Evolutionary conservation across 495 filamentous ascomycete species (phyloP), one percentile per base, ranked within the genome.

Genomic region (Letharia lupina): DNA sequence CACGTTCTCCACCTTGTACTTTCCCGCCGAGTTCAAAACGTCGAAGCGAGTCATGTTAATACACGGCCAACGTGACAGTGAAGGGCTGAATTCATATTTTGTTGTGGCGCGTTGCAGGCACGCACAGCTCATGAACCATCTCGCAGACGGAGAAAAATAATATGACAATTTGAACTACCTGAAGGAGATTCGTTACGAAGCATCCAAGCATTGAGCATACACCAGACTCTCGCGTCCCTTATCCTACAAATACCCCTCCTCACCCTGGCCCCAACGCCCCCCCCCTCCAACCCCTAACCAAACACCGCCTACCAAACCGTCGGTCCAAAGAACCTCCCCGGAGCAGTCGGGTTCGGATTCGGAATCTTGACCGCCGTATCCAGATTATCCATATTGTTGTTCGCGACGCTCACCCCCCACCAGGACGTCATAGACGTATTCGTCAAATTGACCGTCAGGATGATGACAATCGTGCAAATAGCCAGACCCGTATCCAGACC

Each of bases 401-500:
- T 58, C 5, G 77, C 75, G 37, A 81, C 79, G 1, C 71, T 75
- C 45, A 86, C 88, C 1, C 89, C 89, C 77, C 85, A 91, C 89
- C 89, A 92, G 9, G 70, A 68, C 0, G 87, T 83, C 68, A 83
- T 77, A 8, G 73, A 64, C 9, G 80, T 81, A 18, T 77, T 71
- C 33, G 83, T 81, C 65, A 85, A 61, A 40, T 83, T 81, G 9
- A 91, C 76, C 0, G 87, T 78, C 62, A 91, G 81, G 79, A 92
- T 89, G 62, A 91, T 88, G 33, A 91, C 70, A 61, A 92, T 82
- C 0, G 87, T 89, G 59, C 78, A 81, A 10, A 91, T 74, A 3
- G 83, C 82, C 33, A 91, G 77, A 16, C 88, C 89, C 59, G 83
- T 82, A 70, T 90, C 87, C 65, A 93, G 77, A 5, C 84, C 89